Evolutionary conservation across 768 basidiomycete species (phyloP), one percentile per base, ranked within the genome.

Genomic region (Boletus vinaceobasis): DNA sequence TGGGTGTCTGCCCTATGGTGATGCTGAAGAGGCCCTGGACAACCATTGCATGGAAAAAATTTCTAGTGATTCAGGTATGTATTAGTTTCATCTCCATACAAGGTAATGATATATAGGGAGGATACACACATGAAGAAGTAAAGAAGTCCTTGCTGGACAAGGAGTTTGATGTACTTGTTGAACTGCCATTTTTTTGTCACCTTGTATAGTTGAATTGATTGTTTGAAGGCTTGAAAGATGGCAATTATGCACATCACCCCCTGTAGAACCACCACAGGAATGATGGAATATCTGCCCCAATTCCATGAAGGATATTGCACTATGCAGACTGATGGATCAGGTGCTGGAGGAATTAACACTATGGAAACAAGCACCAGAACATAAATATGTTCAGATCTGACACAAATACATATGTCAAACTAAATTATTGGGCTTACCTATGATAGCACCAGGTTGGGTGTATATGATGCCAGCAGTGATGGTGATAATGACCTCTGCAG

Each of bases 121-220:
- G 11, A 55, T 47, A 8, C 29, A 7, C 7, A 60, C 60, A 56
- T 27, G 11, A 50, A 0, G 14, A 60, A 60, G 27, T 60, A 60
- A 1, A 59, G 1, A 15, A 60, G 21, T 7, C 60, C 58, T 29
- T 60, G 50, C 7, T 42, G 17, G 23, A 47, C 31, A 10, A 60
- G 36, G 3, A 60, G 53, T 8, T 33, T n/a, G 13, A 60, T 10
- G 36, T 55, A 60, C n/a, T 23, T 27, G 21, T 60, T 60, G 19
- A 45, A 31, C 5, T 52, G 46, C 60, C 57, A 60, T 39, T 5
- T 38, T 21, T 7, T 33, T 8, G 44, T 51, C 6, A 4, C n/a
- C 7, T 17, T 44, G 13, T 51, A 48, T 4, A 48, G 26, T 6
- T 60, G 48, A 21, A 36, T 5, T 26, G 45, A 48, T 6, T 60